Evolutionary conservation across 768 basidiomycete genomes (phyloP).

Genomic region (Daedaleopsis sinensis): DNA sequence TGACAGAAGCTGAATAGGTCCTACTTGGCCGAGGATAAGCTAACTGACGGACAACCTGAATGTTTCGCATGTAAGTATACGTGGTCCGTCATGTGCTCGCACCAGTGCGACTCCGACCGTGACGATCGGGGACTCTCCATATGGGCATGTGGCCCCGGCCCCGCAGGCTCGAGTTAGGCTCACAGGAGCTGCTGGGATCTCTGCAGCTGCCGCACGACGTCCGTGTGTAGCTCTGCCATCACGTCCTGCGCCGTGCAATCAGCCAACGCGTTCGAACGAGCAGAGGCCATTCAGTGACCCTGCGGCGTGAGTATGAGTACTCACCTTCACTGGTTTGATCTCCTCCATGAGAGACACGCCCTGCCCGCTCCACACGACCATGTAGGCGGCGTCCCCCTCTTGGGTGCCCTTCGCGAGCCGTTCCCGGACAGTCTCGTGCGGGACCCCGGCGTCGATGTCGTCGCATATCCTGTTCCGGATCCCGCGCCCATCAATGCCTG

Average conservation of each 20-base stretch:
- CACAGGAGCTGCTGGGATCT: slow-evolving; percentile 7
- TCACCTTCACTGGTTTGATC: slow-evolving; percentile 43
- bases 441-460: slow-evolving; percentile 54
- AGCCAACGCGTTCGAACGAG: slow-evolving; percentile 14
- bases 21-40: slow-evolving; percentile 7
- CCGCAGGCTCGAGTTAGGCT: slow-evolving; percentile 1
- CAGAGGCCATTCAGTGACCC: not conserved
- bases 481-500: slow-evolving; percentile 48
- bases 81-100: no score
- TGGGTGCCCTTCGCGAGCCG: slow-evolving; percentile 50
- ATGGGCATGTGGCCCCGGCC: slow-evolving; percentile 1
- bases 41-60: not conserved
- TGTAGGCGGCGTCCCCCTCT: slow-evolving; percentile 43
- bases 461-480: slow-evolving; percentile 58
- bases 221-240: slow-evolving; percentile 53
- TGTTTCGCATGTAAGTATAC: not conserved
- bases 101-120: not conserved
- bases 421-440: slow-evolving; percentile 43
- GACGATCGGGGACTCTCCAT: not conserved
- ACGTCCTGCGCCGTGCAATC: slow-evolving; percentile 46
- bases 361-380: slow-evolving; percentile 71
- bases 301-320: slow-evolving; percentile 13
- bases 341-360: slow-evolving; percentile 60
- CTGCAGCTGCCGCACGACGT: slow-evolving; percentile 42
- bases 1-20: slow-evolving; percentile 10